phyloP scores from a whole-genome alignment of 73 alveolate species.

The Blepharisma stoltei region DNA sequence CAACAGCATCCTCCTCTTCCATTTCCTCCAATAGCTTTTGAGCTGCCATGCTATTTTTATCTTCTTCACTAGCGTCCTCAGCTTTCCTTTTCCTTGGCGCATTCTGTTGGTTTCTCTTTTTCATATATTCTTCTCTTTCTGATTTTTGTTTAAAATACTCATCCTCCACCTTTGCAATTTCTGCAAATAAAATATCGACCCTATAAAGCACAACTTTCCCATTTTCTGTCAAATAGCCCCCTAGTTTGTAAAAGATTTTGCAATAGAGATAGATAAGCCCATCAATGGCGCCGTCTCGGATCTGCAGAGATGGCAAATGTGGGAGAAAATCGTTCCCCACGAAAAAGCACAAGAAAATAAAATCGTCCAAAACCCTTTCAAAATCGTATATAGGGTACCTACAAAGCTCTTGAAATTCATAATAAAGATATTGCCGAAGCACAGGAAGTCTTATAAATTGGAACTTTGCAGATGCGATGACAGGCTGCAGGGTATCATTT shows the following conservation, averaged over 20 bases:
- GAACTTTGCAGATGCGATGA: constrained; percentile 46
- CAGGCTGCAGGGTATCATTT: constrained; percentile 34
- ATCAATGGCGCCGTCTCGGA: constrained; percentile 99
- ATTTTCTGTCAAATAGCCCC: constrained; percentile 73
- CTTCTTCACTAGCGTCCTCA: constrained; percentile 17
- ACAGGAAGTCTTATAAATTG: constrained; percentile 74
- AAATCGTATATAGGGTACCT: constrained; percentile 52
- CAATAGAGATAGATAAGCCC: constrained; percentile 88
- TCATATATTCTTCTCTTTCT: constrained; percentile 48
- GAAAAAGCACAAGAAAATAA: constrained; percentile 97
- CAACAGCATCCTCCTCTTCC: constrained; percentile 37
- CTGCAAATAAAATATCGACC: constrained; percentile 60
- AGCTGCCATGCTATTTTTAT: constrained; percentile 10
- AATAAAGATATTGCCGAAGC: constrained; percentile 85
- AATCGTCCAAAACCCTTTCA: constrained; percentile 96
- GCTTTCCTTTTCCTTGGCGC: constrained; percentile 23
- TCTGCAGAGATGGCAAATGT: constrained; percentile 96
- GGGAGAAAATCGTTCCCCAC: constrained; percentile 99
- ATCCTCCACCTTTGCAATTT: constrained; percentile 70
- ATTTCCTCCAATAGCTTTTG: constrained; percentile 18
- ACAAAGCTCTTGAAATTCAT: constrained; percentile 60
- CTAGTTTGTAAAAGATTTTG: constrained; percentile 63
- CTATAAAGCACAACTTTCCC: constrained; percentile 63
- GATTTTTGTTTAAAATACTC: constrained; percentile 63
- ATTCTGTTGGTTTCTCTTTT: constrained; percentile 38